Evolutionary conservation across 106 monocot species (phyloP).

Genomic region (Posidonia australis): DNA sequence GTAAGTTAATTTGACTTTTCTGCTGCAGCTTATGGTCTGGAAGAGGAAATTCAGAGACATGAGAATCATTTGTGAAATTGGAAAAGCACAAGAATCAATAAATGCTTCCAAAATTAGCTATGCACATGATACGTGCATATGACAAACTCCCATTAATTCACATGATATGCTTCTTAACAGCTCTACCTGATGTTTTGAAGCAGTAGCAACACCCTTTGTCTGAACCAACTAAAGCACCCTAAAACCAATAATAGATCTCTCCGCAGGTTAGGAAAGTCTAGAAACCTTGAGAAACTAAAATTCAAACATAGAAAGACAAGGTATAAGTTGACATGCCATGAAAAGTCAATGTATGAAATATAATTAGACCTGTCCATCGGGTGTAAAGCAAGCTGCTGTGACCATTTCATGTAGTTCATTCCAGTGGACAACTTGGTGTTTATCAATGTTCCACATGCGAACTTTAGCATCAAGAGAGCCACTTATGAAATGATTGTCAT

Average conservation of each 20-base stretch:
- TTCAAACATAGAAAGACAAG: background rate
- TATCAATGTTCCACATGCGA: slow-evolving; percentile 80
- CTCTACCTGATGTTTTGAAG: slow-evolving; percentile 59
- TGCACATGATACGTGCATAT: background rate
- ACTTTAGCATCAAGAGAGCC: slow-evolving; percentile 92
- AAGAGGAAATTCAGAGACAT: slow-evolving; percentile 6
- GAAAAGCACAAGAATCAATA: background rate
- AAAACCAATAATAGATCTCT: slow-evolving; percentile 6
- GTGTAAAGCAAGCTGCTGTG: slow-evolving; percentile 87
- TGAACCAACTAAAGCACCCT: slow-evolving; percentile 77
- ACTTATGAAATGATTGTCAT: slow-evolving; percentile 90
- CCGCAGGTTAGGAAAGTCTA: slow-evolving; percentile 1
- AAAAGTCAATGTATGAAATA: background rate
- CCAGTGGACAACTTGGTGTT: slow-evolving; percentile 86
- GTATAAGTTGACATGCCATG: background rate
- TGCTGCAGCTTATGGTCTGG: slow-evolving; percentile 78
- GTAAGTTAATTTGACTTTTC: slow-evolving; percentile 51
- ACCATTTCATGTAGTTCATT: slow-evolving; percentile 91
- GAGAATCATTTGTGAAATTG: background rate
- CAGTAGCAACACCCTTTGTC: slow-evolving; percentile 64
- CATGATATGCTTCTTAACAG: no score
- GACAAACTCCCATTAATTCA: slow-evolving; percentile 3
- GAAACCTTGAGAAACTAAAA: background rate
- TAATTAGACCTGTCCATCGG: slow-evolving; percentile 73
- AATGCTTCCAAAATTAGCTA: background rate